Percentiles rank a stretch among this genome's conserved stretches.
These are phyloP conservation scores for Sophora flavescens DNA, from an alignment of 306 rosid species.

Conservation along the genomic window DNA sequence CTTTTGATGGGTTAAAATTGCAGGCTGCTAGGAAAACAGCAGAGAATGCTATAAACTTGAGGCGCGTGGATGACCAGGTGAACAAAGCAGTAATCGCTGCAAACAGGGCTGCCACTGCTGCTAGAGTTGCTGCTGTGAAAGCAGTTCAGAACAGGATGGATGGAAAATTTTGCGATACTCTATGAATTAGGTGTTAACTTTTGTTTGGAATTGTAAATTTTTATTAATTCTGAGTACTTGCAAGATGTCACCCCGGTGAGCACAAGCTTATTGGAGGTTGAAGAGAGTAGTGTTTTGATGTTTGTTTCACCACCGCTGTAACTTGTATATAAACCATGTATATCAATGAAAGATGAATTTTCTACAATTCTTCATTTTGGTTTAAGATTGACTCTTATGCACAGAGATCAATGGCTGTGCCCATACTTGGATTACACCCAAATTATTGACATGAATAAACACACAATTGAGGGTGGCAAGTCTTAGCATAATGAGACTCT, in stretches of 20 bases:
- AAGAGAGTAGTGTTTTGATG: conserved; percentile 53
- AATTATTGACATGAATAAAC: conserved; percentile 25
- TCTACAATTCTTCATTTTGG: conserved; percentile 1
- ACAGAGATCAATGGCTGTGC: conserved; percentile 22
- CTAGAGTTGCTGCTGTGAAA: conserved; percentile 97
- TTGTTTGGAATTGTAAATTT: conserved; percentile 68
- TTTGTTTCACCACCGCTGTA: conserved; percentile 65
- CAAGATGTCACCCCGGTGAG: conserved; percentile 75
- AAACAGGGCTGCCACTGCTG: conserved; percentile 90
- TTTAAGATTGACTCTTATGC: conserved; percentile 28
- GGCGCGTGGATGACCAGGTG: conserved; percentile 77
- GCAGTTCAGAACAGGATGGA: conserved; percentile 96
- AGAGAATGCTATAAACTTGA: conserved; percentile 70
- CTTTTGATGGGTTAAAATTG: conserved; percentile 35
- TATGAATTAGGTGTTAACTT: conserved; percentile 52
- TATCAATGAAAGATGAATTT: conserved; percentile 66
- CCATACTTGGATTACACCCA: conserved; percentile 41
- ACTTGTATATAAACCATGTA: conserved; percentile 81
- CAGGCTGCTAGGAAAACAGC: conserved; percentile 92
- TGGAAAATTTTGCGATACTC: conserved; percentile 86
- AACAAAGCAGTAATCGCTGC: conserved; percentile 86
- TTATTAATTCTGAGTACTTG: conserved; percentile 64
- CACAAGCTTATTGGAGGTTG: conserved; percentile 81
- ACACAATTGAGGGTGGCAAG: conserved; percentile 15
- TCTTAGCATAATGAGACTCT: not conserved